Evolutionary conservation across 192 early-diverging fungal species (phyloP), one percentile per base, ranked within the genome.

Genomic region (Lobosporangium transversale): DNA sequence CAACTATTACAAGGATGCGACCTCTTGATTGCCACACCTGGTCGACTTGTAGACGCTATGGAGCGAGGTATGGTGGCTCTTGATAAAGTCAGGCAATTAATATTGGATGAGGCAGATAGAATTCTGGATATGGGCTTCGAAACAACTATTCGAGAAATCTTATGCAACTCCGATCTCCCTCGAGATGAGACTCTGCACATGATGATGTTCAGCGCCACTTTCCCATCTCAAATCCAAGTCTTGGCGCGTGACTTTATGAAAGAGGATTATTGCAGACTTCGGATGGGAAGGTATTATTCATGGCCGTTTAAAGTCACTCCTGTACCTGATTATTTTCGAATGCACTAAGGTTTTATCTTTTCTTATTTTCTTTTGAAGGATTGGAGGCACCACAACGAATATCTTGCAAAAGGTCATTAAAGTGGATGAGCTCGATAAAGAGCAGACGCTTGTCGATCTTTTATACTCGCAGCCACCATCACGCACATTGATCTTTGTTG

Each of bases 71-170:
- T 90, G 58, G 80, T 98, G 53, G 88, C 90, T 27, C 86, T 99
- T 43, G 70, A 80, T 29, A 82, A 84, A 62, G 89, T 98, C 80
- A 83, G 86, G 9, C 87, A 84, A 70, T 76, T 92, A 26, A 81
- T 93, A 17, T 80, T 94, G 40, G 94, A 95, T 81, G 94, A 95
- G 65, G 94, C 94, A 20, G 93, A 93, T 79, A 89, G 94, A 58
- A 95, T 94, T 88, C 87, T 99, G 68, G 97, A 98, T 79, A 93
- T 97, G 95, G 97, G 97, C 67, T 99, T 99, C 80, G 97, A 97
- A 80, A 83, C 88, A 9, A 90, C 93, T 56, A 95, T 99, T 66
- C 89, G 97, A 48, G 82, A 90, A 32, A 94, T 99, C 52, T 90
- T 98, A 20, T 79, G 85, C 54, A 70, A 74, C 54, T 67, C 73